Base-by-base conservation (phyloP, 164 flowering plant genomes). In the Amborella trichopoda region DNA sequence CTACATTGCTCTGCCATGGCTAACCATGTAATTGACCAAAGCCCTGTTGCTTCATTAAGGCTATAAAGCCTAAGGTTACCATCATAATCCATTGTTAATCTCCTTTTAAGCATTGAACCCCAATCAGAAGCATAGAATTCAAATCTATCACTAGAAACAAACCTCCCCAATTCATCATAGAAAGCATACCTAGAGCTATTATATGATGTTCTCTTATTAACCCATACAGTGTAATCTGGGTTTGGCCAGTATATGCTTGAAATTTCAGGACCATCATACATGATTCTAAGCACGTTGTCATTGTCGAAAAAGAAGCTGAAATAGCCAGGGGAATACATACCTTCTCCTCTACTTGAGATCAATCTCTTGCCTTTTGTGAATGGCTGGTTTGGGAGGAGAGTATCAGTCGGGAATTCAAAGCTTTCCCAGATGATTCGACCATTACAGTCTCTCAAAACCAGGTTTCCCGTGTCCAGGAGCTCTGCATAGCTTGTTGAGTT, bases 341-440 rank as follows among this genome's bases (percentile, higher is more conserved):
- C 57, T 14, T 28, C 21, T 8, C 64, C 52, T 33, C 26, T 1
- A 0, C 36, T 3, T 1, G 80, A 65, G 6, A 64, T 41, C 26
- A 75, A 27, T 22, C 25, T 62, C 6, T 14, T 48, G 24, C 25
- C 40, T 46, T 49, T 67, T 12, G 67, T 72, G 6, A 75, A 37
- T 2, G 23, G 21, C 42, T 75, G 80, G 4, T n/a, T 11, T 14
- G 77, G 71, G 16, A 72, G 58, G 6, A 72, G 64, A 6, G 77
- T 72, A 43, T 70, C 68, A 0, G 44, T 50, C 1, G 53, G 53
- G 11, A 26, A 48, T 23, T 54, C 59, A 16, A 60, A 54, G 42
- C 59, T 53, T 16, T 60, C 28, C 64, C 64, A 60, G 9, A 60
- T 17, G 17, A 48, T 10, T 24, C 10, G 18, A 5, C 6, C 32